phyloP scores from a whole-genome alignment of 2,329 filamentous ascomycete species.

The Colletotrichum caudatum region DNA sequence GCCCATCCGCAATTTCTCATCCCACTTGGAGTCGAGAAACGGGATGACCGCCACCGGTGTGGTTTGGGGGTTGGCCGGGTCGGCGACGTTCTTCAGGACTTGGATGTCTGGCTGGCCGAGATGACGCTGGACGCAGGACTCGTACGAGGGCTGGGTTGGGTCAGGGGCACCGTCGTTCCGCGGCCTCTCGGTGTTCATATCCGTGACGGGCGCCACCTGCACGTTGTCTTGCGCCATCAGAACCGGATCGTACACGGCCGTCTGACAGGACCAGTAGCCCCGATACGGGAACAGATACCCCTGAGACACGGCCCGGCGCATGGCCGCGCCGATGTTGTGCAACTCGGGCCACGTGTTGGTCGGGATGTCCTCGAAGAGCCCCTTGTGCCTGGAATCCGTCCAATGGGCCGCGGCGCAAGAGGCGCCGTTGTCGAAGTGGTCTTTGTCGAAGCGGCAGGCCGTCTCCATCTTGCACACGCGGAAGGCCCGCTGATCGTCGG shows the following conservation, averaged over 20 bases:
- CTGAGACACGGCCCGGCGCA: constrained; percentile 20
- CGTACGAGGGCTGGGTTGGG: neutral
- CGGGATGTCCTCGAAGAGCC: neutral
- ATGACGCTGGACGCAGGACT: neutral
- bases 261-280: neutral
- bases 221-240: neutral
- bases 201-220: neutral
- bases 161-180: neutral
- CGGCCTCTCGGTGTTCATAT: neutral
- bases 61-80: neutral
- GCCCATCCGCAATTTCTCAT: neutral
- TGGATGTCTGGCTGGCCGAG: neutral
- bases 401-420: constrained; percentile 13
- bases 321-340: constrained; percentile 29
- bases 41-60: neutral
- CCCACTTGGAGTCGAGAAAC: neutral
- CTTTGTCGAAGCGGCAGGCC: constrained; percentile 37
- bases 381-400: constrained; percentile 1
- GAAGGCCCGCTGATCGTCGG: neutral
- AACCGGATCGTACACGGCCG: neutral
- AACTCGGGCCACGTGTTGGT: constrained; percentile 18
- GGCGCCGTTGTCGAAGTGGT: constrained; percentile 23
- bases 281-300: constrained; percentile 17
- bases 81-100: neutral
- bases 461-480: constrained; percentile 27